Conservation (phyloP, 2,329 filamentous ascomycete genomes). For the Pseudocercospora fuligena region DNA sequence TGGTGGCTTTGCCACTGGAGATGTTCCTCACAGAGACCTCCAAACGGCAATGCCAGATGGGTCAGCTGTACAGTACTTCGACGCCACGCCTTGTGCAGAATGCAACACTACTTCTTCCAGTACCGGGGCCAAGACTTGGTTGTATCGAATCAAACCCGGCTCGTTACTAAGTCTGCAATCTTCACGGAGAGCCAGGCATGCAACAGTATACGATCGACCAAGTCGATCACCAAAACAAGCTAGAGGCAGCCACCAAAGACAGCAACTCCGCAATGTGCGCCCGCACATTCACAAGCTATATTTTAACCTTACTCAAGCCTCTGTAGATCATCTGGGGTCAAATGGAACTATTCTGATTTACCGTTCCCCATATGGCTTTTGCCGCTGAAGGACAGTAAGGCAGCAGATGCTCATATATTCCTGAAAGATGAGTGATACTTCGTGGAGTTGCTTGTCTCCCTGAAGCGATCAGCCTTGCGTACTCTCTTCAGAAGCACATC, state of each 20-base stretch:
- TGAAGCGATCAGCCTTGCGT: neutral
- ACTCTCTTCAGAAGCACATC: neutral
- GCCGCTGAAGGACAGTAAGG: neutral
- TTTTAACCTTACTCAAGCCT: slow-evolving; percentile 5
- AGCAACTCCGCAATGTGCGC: slow-evolving; percentile 4
- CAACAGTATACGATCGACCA: neutral
- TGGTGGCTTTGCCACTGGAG: neutral
- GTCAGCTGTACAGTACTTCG: neutral
- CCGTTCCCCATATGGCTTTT: slow-evolving; percentile 8
- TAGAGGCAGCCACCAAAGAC: neutral
- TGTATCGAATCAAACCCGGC: neutral
- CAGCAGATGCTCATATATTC: neutral
- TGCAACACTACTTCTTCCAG: neutral
- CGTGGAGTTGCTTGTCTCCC: neutral
- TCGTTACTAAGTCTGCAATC: neutral
- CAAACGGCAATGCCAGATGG: slow-evolving; percentile 1
- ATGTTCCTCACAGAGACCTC: neutral
- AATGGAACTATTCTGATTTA: neutral
- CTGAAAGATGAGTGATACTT: neutral
- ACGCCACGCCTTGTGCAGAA: neutral
- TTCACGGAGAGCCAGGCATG: neutral
- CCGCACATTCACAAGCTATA: slow-evolving; percentile 1
- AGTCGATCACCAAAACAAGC: neutral
- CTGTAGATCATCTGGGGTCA: neutral
- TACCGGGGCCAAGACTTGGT: neutral